Evolutionary conservation across 164 flowering plant species (phyloP).

Genomic region (Houttuynia cordata): DNA sequence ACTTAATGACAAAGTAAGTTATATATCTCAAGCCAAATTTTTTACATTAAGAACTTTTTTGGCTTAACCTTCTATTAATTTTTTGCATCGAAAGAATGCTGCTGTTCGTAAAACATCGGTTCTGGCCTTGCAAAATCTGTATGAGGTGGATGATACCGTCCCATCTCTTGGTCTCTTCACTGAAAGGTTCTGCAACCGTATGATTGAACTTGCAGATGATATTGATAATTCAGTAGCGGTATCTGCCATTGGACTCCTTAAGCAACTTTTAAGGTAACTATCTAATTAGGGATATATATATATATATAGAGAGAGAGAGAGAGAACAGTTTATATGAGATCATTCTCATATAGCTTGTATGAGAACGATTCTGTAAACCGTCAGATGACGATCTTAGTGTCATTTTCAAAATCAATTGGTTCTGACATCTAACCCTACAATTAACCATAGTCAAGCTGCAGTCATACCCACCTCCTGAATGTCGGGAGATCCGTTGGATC

Average conservation of each 20-base stretch:
- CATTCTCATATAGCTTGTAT: no score
- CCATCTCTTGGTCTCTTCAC: conserved; percentile 89
- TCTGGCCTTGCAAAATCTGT: conserved; percentile 81
- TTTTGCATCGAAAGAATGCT: conserved; percentile 48
- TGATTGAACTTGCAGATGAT: conserved; percentile 99
- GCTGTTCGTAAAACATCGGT: conserved; percentile 91
- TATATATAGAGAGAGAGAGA: not conserved
- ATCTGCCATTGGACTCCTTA: conserved; percentile 90
- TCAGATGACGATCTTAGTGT: no score
- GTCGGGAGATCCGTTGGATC: no score
- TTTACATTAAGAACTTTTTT: not conserved
- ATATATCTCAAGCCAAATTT: conserved; percentile 2
- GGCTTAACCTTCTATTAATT: conserved; percentile 1
- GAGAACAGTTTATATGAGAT: no score
- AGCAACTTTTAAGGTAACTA: conserved; percentile 70
- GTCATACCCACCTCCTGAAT: no score
- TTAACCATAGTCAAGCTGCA: no score
- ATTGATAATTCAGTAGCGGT: conserved; percentile 95
- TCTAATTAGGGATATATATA: not conserved
- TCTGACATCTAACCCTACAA: no score
- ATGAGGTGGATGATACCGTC: conserved; percentile 88
- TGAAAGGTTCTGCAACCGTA: conserved; percentile 82
- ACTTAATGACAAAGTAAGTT: conserved; percentile 78
- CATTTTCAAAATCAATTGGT: no score
- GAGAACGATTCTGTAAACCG: no score